Percentiles rank a stretch among this genome's conserved stretches.
Evolutionary conservation across 2,329 filamentous ascomycete species (phyloP).

Genomic region (Biscogniauxia sp.): DNA sequence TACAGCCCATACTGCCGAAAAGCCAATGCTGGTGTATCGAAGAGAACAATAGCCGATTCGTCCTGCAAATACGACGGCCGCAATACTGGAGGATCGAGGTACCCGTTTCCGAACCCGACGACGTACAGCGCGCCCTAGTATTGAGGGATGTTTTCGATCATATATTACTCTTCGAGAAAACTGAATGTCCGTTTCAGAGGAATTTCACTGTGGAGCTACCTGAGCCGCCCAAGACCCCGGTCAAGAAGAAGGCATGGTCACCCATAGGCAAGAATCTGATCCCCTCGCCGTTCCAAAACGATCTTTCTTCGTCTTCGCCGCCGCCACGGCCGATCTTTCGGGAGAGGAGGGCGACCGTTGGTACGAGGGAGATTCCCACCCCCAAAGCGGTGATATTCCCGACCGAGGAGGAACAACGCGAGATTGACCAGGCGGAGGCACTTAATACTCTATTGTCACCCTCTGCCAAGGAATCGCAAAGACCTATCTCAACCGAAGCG

Average conservation of each 20-base stretch:
- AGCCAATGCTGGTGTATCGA: slow-evolving; percentile 95
- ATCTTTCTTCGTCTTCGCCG: slow-evolving; percentile 21
- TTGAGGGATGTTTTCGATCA: slow-evolving; percentile 69
- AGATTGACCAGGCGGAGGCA: background rate
- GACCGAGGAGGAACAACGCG: background rate
- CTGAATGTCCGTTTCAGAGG: slow-evolving; percentile 79
- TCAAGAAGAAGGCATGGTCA: slow-evolving; percentile 68
- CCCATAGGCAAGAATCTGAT: slow-evolving; percentile 46
- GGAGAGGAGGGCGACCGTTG: slow-evolving; percentile 18
- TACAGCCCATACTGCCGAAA: slow-evolving; percentile 83
- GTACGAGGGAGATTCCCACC: slow-evolving; percentile 7
- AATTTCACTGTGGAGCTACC: slow-evolving; percentile 73
- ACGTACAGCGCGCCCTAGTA: slow-evolving; percentile 61
- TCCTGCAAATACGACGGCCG: slow-evolving; percentile 79
- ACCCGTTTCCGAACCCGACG: slow-evolving; percentile 62
- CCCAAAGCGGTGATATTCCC: background rate
- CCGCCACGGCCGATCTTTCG: slow-evolving; percentile 19
- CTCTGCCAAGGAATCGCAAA: background rate
- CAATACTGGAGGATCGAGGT: slow-evolving; percentile 91
- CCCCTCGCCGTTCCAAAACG: slow-evolving; percentile 36
- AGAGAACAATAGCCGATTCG: slow-evolving; percentile 74
- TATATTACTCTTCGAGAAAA: slow-evolving; percentile 83
- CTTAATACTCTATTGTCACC: background rate
- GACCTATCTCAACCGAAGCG: background rate
- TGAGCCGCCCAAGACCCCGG: slow-evolving; percentile 62